These are phyloP conservation scores for Dicorynia guianensis DNA, from an alignment of 306 rosid species.

Conservation along the genomic window DNA sequence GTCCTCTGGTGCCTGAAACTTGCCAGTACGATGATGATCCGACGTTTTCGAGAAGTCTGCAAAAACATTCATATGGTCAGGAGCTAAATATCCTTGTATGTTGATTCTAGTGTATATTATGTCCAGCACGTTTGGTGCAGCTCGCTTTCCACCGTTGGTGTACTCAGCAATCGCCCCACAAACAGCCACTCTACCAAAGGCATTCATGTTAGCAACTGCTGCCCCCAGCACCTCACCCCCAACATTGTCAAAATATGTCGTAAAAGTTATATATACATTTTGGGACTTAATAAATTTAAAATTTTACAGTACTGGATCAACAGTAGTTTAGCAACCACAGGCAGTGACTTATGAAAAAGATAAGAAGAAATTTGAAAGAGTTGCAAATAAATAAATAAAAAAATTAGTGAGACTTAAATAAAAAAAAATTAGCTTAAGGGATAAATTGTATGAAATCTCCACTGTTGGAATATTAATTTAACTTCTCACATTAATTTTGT, in stretches of 20 bases:
- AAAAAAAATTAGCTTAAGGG: too few relatives aligned
- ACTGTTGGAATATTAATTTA: too few relatives aligned
- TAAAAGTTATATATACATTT: too few relatives aligned
- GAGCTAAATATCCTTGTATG: conserved; percentile 50
- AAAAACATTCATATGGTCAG: conserved; percentile 36
- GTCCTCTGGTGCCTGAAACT: conserved; percentile 49
- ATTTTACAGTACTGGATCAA: too few relatives aligned
- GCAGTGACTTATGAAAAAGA: too few relatives aligned
- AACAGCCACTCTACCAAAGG: conserved; percentile 52
- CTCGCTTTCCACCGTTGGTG: conserved; percentile 39
- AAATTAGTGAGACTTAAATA: too few relatives aligned
- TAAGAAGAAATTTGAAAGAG: too few relatives aligned
- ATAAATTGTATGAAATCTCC: too few relatives aligned
- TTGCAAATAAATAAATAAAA: too few relatives aligned
- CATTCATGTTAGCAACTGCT: conserved; percentile 56
- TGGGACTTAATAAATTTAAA: too few relatives aligned
- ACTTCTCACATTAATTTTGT: too few relatives aligned
- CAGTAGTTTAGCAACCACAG: too few relatives aligned
- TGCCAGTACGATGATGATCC: conserved; percentile 48
- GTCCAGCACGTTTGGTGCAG: conserved; percentile 49
- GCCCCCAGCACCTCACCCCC: conserved; percentile 61
- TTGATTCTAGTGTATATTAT: conserved; percentile 59
- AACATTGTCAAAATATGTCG: conserved; percentile 69
- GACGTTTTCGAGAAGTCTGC: conserved; percentile 44
- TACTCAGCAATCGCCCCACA: conserved; percentile 63